Percentiles rank a stretch among this genome's conserved stretches.
Evolutionary conservation across 164 flowering plant genomes (phyloP).

Genomic region (Tetracentron sinense): DNA sequence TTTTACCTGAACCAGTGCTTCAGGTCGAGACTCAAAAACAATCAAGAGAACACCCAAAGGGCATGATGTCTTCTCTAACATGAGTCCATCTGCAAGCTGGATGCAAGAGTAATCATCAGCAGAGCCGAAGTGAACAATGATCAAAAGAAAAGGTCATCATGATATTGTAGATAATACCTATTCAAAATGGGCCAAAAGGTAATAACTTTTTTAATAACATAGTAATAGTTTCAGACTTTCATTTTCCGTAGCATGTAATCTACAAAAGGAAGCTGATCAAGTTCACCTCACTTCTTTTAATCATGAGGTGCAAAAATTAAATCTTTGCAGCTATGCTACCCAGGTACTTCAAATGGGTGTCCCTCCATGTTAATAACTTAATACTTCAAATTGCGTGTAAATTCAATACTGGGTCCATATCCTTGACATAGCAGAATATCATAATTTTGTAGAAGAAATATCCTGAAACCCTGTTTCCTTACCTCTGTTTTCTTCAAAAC

Average conservation of each 20-base stretch:
- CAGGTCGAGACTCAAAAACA: constrained; percentile 99
- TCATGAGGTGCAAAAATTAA: too few species aligned
- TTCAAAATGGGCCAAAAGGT: background rate
- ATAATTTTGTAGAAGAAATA: too few species aligned
- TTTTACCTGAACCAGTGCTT: constrained; percentile 92
- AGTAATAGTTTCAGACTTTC: background rate
- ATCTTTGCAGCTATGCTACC: too few species aligned
- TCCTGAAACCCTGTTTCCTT: constrained; percentile 4
- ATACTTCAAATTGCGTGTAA: background rate
- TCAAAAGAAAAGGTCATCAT: background rate
- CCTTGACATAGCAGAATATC: background rate
- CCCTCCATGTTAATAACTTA: background rate
- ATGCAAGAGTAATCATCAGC: constrained; percentile 18
- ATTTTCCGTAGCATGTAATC: background rate
- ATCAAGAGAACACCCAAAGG: constrained; percentile 94
- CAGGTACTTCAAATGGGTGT: background rate
- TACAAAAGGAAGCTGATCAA: background rate
- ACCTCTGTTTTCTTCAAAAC: constrained; percentile 85
- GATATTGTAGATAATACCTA: background rate
- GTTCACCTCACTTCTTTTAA: background rate
- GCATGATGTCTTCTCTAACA: constrained; percentile 82
- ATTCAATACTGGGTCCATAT: background rate
- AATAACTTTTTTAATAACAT: background rate
- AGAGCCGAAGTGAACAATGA: constrained; percentile 7
- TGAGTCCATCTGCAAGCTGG: constrained; percentile 89